Conservation (phyloP, 2,329 filamentous ascomycete genomes). For the Fusarium veterinarium region DNA sequence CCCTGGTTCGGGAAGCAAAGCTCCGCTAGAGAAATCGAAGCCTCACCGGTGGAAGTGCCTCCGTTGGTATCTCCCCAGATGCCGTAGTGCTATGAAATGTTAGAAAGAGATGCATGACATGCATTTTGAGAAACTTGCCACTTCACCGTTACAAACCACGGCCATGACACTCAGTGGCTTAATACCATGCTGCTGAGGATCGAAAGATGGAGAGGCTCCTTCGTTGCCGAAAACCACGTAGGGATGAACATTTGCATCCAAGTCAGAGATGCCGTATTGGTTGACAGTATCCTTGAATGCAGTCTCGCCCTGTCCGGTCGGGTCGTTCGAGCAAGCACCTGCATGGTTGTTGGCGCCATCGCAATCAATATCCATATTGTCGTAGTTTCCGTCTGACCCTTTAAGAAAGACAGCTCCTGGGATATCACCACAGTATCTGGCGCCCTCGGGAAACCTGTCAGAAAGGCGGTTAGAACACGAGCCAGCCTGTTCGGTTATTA, state of each 20-base stretch:
- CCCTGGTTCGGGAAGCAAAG: conserved; percentile 61
- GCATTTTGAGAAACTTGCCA: conserved; percentile 46
- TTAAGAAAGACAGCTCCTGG: conserved; percentile 52
- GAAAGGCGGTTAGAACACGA: not conserved
- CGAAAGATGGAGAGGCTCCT: conserved; percentile 51
- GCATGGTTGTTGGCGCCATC: conserved; percentile 55
- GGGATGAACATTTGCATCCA: conserved; percentile 63
- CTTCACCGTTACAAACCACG: conserved; percentile 62
- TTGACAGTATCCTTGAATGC: conserved; percentile 55
- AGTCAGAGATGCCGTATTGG: conserved; percentile 53
- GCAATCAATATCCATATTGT: conserved; percentile 70
- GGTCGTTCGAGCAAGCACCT: conserved; percentile 45
- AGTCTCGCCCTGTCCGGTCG: conserved; percentile 46
- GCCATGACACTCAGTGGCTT: conserved; percentile 64
- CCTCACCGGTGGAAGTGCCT: conserved; percentile 61
- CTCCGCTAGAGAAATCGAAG: conserved; percentile 63
- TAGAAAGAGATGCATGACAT: rapidly evolving
- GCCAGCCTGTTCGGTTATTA: not conserved
- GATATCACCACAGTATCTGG: not conserved
- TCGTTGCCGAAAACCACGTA: conserved; percentile 67
- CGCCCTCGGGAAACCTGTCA: not conserved
- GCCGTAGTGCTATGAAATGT: conserved; percentile 53
- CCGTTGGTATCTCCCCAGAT: conserved; percentile 70
- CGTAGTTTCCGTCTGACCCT: conserved; percentile 54
- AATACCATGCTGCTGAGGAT: conserved; percentile 56